Base-by-base conservation (phyloP, 768 basidiomycete genomes). In the Tephrocybe sp. region DNA sequence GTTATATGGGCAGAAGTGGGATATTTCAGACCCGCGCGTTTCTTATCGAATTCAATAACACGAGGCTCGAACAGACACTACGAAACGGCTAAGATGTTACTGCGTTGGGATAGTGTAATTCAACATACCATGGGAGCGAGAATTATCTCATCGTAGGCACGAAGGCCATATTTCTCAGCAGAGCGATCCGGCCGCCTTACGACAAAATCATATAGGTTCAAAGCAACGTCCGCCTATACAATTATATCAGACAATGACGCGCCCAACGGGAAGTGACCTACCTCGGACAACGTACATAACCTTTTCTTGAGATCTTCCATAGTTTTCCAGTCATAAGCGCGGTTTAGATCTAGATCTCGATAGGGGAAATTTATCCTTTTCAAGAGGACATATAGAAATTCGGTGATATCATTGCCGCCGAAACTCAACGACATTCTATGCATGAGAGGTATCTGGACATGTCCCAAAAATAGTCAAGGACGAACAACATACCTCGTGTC, bases 371-470 rank as follows among this genome's bases (percentile, higher is more conserved):
- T 76, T 42, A 92, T 91, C 39, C 85, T 81, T 40, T 82, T 75
- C 22, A 98, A 73, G 12, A 97, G 70, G 21, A 88, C 83, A 57
- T 84, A 82, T 37, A 95, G 73, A 59, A 95, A 91, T 54, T 89
- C 84, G 3, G 95, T 97, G 61, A 99, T 86, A 68, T 97, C 97
- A 64, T 98, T 89, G 12, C 95, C 94, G 16, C 93, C 97, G 68
- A 91, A 88, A 58, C 84, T 86, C 40, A 98, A 75, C 21, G 79
- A 75, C 73, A 94, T 84, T 55, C 95, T 83, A 52, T 9, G 38
- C 39, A 33, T 31, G 16, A 29, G 15, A 40, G 45, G 55, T 31
- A 41, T 15, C 46, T 34, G 41, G 50, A 50, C n/a, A 51, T 53
- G 43, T 15, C 25, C 43, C 31, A 6, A 23, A 16, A 21, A 8